Evolutionary conservation across 2,329 filamentous ascomycete genomes (phyloP), one percentile per base, ranked within the genome.

Genomic region (Neopestalotiopsis clavispora): DNA sequence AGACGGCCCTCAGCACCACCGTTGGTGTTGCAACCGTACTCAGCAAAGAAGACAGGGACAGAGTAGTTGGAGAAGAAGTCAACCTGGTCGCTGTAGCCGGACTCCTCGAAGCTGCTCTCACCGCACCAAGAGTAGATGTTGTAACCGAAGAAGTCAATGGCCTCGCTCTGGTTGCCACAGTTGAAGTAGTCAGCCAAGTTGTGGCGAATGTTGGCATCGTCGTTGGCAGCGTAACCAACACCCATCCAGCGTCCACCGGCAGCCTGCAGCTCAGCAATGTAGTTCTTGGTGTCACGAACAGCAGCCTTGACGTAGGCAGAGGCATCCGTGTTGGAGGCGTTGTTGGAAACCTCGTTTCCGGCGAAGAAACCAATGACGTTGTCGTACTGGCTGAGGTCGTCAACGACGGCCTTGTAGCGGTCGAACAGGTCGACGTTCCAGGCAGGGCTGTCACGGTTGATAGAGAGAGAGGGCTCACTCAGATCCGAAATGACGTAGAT

Each of bases 71-170:
- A 80, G 81, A 94, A 94, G 78, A 94, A 91, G 75, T 90, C 80
- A 72, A 91, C 92, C 76, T 92, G 88, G 20, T 87, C 86, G 73
- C 91, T 86, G 80, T 90, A 95, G 67, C 91, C 91, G 23, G 92
- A 94, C 71, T 85, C 73, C 17, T 82, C 81, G 83, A 87, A 94
- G 71, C 85, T 89, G 71, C 91, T 93, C 72, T 77, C 73, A 76
- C 92, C 92, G 77, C 92, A 95, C 92, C 92, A 95, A 57, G 92
- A 94, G 84, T 95, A 95, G 83, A 94, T 94, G 85, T 95, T 95
- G 88, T 94, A 94, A 65, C 92, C 92, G 89, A 91, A 95, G 84
- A 94, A 94, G 79, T 95, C 92, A 73, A 94, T 93, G 62, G 89
- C 82, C 84, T 71, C 83, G 0, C 82, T 81, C 12, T 82, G 74